Evolutionary conservation across 2,329 filamentous ascomycete genomes (phyloP).

Genomic region (Chalaropsis ovoidea): DNA sequence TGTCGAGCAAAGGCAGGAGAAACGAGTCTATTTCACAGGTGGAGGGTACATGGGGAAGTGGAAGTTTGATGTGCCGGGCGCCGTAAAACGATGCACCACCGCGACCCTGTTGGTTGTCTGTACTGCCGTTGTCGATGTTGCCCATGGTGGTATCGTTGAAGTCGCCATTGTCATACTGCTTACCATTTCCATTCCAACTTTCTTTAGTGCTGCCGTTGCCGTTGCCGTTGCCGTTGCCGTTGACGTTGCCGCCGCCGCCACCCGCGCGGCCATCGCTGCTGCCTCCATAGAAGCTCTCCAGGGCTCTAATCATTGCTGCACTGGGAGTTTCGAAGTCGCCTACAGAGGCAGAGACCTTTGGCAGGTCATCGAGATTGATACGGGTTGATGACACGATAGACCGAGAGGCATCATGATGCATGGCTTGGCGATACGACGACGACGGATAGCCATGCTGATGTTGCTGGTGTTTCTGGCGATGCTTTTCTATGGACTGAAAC

Average conservation of each 20-base stretch:
- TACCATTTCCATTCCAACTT: neutral
- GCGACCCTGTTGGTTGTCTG: neutral
- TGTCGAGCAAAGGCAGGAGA: constrained; percentile 19
- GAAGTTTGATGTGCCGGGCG: constrained; percentile 13
- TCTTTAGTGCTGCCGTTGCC: neutral
- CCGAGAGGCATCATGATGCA: constrained; percentile 6
- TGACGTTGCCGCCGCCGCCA: constrained; percentile 4
- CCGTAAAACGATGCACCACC: neutral
- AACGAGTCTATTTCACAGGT: constrained; percentile 23
- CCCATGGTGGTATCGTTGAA: constrained; percentile 9
- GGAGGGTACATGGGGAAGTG: constrained; percentile 16
- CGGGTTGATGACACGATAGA: constrained; percentile 15
- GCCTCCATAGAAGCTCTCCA: constrained; percentile 19
- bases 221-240: neutral
- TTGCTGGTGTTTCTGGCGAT: constrained; percentile 6
- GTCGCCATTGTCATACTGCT: neutral
- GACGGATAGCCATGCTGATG: neutral
- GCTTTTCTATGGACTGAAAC: neutral
- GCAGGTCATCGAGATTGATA: constrained; percentile 14
- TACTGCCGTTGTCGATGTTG: constrained; percentile 11
- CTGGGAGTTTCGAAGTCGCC: constrained; percentile 22
- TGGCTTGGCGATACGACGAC: constrained; percentile 1
- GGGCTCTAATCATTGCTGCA: constrained; percentile 19
- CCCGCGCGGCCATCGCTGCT: neutral
- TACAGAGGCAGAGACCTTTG: constrained; percentile 13